Conservation (phyloP, 2,329 filamentous ascomycete species). For the Pseudogymnoascus sp. region DNA sequence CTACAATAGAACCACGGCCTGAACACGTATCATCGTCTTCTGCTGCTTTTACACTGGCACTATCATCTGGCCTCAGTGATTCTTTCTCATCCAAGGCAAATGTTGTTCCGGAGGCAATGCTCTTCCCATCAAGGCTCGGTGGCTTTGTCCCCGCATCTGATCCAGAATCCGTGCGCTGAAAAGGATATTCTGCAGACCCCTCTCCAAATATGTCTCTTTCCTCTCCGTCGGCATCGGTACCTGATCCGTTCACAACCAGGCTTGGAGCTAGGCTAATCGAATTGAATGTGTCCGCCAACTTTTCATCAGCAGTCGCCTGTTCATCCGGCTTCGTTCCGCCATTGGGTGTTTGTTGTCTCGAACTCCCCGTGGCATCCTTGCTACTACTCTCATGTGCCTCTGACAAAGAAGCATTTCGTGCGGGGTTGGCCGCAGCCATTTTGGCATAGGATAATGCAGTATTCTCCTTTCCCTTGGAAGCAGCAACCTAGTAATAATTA, state of each 20-base stretch:
- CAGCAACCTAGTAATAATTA: constrained; percentile 36
- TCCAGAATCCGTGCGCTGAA: constrained; percentile 47
- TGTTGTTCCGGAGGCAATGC: constrained; percentile 85
- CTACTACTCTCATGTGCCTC: not conserved
- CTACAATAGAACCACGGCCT: constrained; percentile 63
- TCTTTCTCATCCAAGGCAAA: constrained; percentile 97
- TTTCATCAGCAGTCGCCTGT: not conserved
- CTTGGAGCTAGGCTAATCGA: constrained; percentile 24
- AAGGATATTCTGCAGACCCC: constrained; percentile 24
- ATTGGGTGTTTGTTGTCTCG: not conserved
- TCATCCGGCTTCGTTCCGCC: not conserved
- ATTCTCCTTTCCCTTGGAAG: constrained; percentile 36
- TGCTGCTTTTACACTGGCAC: constrained; percentile 80
- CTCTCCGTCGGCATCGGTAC: constrained; percentile 11
- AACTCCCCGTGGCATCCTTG: not conserved
- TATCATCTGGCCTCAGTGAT: constrained; percentile 87
- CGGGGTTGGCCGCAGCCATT: constrained; percentile 23
- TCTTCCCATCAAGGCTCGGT: constrained; percentile 86
- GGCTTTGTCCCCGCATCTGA: constrained; percentile 69
- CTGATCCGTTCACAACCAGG: constrained; percentile 29
- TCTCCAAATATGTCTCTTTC: constrained; percentile 20
- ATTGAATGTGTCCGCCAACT: constrained; percentile 25
- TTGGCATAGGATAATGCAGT: constrained; percentile 25
- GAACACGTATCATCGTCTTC: constrained; percentile 87
- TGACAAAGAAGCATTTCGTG: constrained; percentile 18